These are phyloP conservation scores for Dactylorhiza incarnata DNA, from an alignment of 106 monocot species.

Conservation along the genomic window DNA sequence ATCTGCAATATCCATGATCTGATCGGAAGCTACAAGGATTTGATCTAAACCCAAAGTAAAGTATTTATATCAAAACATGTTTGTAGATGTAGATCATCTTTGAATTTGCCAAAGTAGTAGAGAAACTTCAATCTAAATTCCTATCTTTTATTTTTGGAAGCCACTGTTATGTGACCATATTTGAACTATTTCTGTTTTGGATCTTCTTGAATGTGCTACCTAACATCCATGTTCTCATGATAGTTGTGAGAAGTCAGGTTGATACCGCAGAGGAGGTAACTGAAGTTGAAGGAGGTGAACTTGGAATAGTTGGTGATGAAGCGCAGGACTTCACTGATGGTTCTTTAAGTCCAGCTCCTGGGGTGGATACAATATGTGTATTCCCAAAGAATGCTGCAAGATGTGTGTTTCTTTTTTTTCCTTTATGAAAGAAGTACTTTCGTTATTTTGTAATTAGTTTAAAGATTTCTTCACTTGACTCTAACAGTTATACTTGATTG, in stretches of 20 bases:
- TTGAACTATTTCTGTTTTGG: not conserved
- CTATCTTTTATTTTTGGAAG: not conserved
- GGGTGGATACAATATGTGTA: slow-evolving; percentile 70
- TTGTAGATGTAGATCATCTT: not conserved
- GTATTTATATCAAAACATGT: not conserved
- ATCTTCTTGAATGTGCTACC: not conserved
- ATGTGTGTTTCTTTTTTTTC: slow-evolving; percentile 28
- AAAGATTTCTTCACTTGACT: not conserved
- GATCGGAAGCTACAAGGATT: not conserved
- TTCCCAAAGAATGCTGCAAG: slow-evolving; percentile 80
- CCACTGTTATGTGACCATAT: not conserved
- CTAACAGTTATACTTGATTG: slow-evolving; percentile 12
- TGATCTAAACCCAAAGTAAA: not conserved
- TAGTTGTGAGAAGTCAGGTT: slow-evolving; percentile 61
- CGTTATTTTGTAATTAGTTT: not conserved
- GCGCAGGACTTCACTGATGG: slow-evolving; percentile 68
- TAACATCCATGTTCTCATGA: not conserved
- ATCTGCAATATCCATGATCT: not conserved
- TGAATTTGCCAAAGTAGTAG: not conserved
- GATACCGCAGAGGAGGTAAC: slow-evolving; percentile 38
- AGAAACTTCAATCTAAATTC: not conserved
- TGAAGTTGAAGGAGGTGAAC: slow-evolving; percentile 81
- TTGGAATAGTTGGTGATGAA: slow-evolving; percentile 86
- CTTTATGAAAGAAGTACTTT: not conserved
- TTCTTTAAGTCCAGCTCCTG: slow-evolving; percentile 63